Conservation (phyloP, 2,329 filamentous ascomycete species). For the Septoria linicola region DNA sequence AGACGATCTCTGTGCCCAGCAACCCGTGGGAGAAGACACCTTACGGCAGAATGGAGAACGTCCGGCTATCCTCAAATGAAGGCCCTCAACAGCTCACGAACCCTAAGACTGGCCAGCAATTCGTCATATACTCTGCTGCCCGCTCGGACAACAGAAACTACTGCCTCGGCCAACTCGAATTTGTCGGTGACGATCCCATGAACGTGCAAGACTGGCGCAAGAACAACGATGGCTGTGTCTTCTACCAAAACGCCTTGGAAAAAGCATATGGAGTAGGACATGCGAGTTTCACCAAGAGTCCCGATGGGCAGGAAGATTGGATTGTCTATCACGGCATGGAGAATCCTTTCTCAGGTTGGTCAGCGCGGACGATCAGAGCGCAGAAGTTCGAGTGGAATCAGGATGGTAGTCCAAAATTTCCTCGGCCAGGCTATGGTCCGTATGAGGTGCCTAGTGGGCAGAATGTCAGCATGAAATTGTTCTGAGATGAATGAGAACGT, state of each 20-base stretch:
- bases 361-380: conserved; percentile 48
- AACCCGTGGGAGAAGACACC: conserved; percentile 55
- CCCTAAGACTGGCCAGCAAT: conserved; percentile 47
- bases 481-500: conserved; percentile 3
- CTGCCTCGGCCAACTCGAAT: conserved; percentile 53
- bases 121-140: conserved; percentile 52
- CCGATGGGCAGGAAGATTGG: conserved; percentile 50
- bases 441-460: conserved; percentile 44
- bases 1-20: conserved; percentile 49
- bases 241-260: conserved; percentile 50
- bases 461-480: conserved; percentile 46
- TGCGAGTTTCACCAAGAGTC: conserved; percentile 52
- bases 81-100: conserved; percentile 53
- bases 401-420: conserved; percentile 50
- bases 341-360: conserved; percentile 50
- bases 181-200: conserved; percentile 52
- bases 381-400: conserved; percentile 52
- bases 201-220: conserved; percentile 51
- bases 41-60: conserved; percentile 48
- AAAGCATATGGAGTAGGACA: conserved; percentile 52
- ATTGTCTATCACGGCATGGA: conserved; percentile 56
- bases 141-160: conserved; percentile 55
- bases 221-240: conserved; percentile 48
- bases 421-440: conserved; percentile 51
- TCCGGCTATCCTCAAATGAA: conserved; percentile 52